A percentile compares a stretch with the other conserved stretches of the same genome.
Conservation (phyloP, 257 asterid species). For the Solanum sparsipilum region DNA sequence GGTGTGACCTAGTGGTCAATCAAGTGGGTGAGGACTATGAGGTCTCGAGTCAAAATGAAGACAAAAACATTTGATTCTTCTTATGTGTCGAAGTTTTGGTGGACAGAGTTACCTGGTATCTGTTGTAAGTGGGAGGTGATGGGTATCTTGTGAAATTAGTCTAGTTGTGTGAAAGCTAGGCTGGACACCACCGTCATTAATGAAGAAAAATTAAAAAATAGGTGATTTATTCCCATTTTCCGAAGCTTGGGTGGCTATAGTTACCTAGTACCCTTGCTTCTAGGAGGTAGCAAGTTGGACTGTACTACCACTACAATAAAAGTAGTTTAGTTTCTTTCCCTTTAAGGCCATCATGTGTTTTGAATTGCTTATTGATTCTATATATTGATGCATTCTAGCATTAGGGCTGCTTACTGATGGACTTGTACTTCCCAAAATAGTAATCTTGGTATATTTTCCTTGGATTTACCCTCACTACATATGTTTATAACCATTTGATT, state of each 20-base stretch:
- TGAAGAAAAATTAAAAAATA: too few relatives aligned
- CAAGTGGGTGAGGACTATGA: not conserved
- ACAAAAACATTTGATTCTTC: not conserved
- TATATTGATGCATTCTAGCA: not conserved
- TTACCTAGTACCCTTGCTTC: not conserved
- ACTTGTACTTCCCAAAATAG: not conserved
- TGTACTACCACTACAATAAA: not conserved
- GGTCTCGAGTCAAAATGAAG: not conserved
- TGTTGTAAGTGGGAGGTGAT: too few relatives aligned
- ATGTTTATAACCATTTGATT: not conserved
- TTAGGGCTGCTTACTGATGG: not conserved
- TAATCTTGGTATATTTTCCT: not conserved
- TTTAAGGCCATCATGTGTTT: not conserved
- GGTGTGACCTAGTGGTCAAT: not conserved
- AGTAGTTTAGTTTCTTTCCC: not conserved
- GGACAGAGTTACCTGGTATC: not conserved
- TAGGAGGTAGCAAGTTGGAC: not conserved
- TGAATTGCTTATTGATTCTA: not conserved
- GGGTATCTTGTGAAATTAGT: not conserved
- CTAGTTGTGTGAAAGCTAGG: not conserved
- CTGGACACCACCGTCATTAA: not conserved
- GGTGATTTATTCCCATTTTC: not conserved
- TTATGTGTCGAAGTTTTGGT: not conserved
- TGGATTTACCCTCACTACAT: not conserved
- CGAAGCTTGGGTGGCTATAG: not conserved